A percentile compares a stretch with the other conserved stretches of the same genome.
phyloP scores from a whole-genome alignment of 2,329 filamentous ascomycete genomes.

The Trichophyton simii region DNA sequence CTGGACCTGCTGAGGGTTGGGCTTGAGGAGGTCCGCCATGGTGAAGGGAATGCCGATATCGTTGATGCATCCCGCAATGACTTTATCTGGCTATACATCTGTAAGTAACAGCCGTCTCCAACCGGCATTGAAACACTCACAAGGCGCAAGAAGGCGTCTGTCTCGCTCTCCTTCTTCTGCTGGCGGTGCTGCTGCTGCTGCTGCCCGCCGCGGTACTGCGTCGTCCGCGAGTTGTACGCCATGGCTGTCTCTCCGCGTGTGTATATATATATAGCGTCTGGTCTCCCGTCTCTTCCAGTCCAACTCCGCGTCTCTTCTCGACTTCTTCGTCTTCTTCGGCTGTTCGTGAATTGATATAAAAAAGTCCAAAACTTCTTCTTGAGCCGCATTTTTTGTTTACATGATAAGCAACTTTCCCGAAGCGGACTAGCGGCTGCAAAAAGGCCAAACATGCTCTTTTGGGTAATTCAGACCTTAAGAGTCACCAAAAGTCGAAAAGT shows the following conservation, averaged over 20 bases:
- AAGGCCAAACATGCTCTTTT: constrained; percentile 32
- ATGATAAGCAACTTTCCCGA: neutral
- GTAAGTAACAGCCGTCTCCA: too few relatives aligned
- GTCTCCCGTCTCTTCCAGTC: too few relatives aligned
- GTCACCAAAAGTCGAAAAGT: neutral
- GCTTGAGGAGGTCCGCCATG: constrained; percentile 77
- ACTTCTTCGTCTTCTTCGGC: neutral
- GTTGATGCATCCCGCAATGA: constrained; percentile 93
- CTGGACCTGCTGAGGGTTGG: constrained; percentile 86
- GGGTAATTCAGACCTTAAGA: constrained; percentile 19
- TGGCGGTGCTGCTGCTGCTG: constrained; percentile 31
- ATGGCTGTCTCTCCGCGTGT: constrained; percentile 19
- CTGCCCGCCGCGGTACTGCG: constrained; percentile 36
- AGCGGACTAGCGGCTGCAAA: constrained; percentile 23
- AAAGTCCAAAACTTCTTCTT: neutral
- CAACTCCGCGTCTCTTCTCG: too few relatives aligned
- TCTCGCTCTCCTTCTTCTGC: constrained; percentile 44
- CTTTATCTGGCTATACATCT: constrained; percentile 45
- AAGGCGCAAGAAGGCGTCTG: constrained; percentile 46
- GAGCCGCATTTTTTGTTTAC: constrained; percentile 11
- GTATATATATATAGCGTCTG: too few relatives aligned
- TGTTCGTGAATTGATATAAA: neutral
- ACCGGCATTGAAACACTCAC: constrained; percentile 25
- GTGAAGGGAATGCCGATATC: constrained; percentile 90
- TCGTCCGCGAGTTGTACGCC: constrained; percentile 42